A percentile compares a stretch with the other conserved stretches of the same genome.
Conservation (phyloP, 805 yeast species). For the Candida sphagnicola region DNA sequence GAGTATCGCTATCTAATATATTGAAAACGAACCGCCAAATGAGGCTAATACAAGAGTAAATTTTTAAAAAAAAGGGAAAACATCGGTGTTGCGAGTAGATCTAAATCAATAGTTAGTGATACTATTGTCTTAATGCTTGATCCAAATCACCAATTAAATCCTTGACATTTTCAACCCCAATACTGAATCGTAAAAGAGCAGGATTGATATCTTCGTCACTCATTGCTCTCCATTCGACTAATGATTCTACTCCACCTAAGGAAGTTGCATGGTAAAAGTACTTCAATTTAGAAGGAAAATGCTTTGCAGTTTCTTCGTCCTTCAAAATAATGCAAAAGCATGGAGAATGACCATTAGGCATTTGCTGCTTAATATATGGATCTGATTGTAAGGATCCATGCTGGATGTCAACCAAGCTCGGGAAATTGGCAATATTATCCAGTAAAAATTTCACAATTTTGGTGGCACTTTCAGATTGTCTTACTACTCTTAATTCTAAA, state of each 20-base stretch:
- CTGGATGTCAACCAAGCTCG: constrained; percentile 47
- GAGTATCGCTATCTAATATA: not conserved
- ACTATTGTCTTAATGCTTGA: constrained; percentile 48
- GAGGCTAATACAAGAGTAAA: too few relatives aligned
- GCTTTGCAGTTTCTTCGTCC: constrained; percentile 51
- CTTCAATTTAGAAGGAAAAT: constrained; percentile 60
- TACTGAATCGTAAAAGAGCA: constrained; percentile 65
- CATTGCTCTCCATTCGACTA: constrained; percentile 87
- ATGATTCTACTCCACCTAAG: constrained; percentile 86
- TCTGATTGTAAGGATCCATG: constrained; percentile 82
- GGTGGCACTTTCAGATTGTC: constrained; percentile 62
- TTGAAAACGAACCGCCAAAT: too few relatives aligned
- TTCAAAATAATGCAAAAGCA: constrained; percentile 64
- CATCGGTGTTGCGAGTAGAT: too few relatives aligned
- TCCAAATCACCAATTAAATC: constrained; percentile 74
- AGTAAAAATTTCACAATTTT: constrained; percentile 56
- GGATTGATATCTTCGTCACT: constrained; percentile 50
- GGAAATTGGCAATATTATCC: constrained; percentile 45
- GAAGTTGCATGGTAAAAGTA: constrained; percentile 90
- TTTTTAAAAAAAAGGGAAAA: too few relatives aligned
- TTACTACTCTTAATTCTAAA: constrained; percentile 62
- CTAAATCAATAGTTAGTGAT: too few relatives aligned
- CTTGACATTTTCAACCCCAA: constrained; percentile 73
- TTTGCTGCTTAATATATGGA: constrained; percentile 59
- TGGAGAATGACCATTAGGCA: constrained; percentile 63